These are phyloP conservation scores for Corymbia citriodora DNA, from an alignment of 441 rosid species.

Conservation along the genomic window DNA sequence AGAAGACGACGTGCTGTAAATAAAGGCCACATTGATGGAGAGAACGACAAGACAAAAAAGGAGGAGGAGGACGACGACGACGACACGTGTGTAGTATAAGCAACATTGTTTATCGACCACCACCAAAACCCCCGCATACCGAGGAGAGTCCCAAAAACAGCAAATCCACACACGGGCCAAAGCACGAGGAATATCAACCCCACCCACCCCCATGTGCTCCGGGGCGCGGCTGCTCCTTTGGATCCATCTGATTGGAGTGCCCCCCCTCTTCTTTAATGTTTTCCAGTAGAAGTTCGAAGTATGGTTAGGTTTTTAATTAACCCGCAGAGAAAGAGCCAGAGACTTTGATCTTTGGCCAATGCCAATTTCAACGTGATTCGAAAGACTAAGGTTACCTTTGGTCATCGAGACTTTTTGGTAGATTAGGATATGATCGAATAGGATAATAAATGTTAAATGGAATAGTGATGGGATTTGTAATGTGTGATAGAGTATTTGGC, in stretches of 20 bases:
- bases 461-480: fast-evolving
- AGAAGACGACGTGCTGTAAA: background rate
- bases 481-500: background rate
- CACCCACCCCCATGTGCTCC: background rate
- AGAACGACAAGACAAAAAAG: background rate
- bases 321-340: background rate
- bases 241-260: no score
- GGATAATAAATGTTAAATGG: background rate
- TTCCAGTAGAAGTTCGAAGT: background rate
- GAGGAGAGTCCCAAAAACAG: background rate
- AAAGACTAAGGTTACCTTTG: fast-evolving
- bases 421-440: background rate
- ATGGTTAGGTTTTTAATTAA: background rate
- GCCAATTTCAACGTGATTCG: fast-evolving
- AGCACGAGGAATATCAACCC: background rate
- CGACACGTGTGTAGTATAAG: background rate
- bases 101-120: background rate
- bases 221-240: background rate
- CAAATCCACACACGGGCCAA: background rate
- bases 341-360: fast-evolving
- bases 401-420: fast-evolving
- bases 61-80: background rate
- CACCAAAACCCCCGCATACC: background rate
- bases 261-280: background rate
- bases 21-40: background rate